Conservation (phyloP, 805 yeast species). For the Naumovozyma baii region DNA sequence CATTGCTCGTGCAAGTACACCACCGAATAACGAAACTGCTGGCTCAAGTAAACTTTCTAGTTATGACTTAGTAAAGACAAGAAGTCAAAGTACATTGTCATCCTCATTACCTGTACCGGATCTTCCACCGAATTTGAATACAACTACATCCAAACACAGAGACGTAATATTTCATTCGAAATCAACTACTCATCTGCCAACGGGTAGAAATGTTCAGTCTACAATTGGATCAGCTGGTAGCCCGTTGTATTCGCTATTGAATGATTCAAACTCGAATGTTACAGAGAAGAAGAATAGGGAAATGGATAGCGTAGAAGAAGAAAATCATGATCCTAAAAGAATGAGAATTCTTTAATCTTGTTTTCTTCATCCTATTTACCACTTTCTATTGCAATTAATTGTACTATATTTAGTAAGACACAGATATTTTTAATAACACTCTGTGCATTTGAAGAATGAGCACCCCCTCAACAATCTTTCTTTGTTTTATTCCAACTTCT, state of each 20-base stretch:
- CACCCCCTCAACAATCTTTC: too few relatives aligned
- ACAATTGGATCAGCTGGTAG: constrained; percentile 4
- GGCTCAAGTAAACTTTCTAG: too few relatives aligned
- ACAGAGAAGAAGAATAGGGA: too few relatives aligned
- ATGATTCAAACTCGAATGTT: too few relatives aligned
- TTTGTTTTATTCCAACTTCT: too few relatives aligned
- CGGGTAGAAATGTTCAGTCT: not conserved
- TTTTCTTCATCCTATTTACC: too few relatives aligned
- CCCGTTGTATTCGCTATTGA: constrained; percentile 15
- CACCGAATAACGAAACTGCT: not conserved
- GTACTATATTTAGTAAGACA: too few relatives aligned
- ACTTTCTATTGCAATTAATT: too few relatives aligned
- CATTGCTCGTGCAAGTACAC: not conserved
- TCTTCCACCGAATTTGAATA: not conserved
- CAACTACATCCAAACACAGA: not conserved
- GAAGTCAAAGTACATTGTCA: not conserved
- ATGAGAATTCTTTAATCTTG: too few relatives aligned
- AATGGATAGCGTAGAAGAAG: not conserved
- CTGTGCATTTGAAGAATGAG: too few relatives aligned
- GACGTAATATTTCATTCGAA: not conserved
- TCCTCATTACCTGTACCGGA: not conserved
- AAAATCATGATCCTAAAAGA: not conserved
- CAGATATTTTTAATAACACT: too few relatives aligned
- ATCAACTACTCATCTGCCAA: not conserved
- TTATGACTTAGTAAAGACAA: not conserved